Base-by-base conservation (phyloP, 2,329 filamentous ascomycete genomes). In the Colletotrichum sp. region DNA sequence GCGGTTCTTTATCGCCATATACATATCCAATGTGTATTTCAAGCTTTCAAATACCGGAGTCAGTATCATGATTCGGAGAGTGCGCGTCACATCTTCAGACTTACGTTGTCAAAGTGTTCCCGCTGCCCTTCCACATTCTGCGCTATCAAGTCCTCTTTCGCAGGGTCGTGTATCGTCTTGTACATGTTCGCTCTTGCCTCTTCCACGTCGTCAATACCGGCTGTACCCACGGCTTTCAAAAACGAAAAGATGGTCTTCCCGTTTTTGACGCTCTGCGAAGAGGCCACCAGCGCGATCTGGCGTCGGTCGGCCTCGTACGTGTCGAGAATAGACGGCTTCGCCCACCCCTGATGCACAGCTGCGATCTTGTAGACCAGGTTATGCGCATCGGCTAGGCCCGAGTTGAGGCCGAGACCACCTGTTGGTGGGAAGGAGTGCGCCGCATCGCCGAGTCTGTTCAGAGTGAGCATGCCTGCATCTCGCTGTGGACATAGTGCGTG, bases 11-110 rank as follows among this genome's bases (percentile, higher is more conserved):
- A 16, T 80, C 78, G 4, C 85, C 85, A 75, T 88, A 87, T 0
- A 87, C 81, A 68, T 87, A 88, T 3, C 86, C 86, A 68, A 88
- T 86, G 65, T 88, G 86, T 8, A 88, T 80, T 44, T 83, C 84
- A 8, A 87, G 82, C 80, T 81, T 7, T 13, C 16, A 6, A 4
- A 4, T 2, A 18, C 49, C 9, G 21, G 32, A 7, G 5, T 68
- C 65, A 24, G 5, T 12, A 8, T 28, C 3, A 13, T 12, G n/a
- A 15, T n/a, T 28, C 21, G 8, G 1, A 26, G 0, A 18, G 3
- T 15, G 10, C 7, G 4, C 6, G 5, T 10, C 8, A 13, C 3
- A 21, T 3, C 10, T 1, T 52, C 10, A 21, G 6, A 71, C 78
- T 65, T 32, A 81, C 80, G 64, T 87, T 86, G 68, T 87, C 84